phyloP scores from a whole-genome alignment of 768 basidiomycete species.

The Leccinellum albellum region DNA sequence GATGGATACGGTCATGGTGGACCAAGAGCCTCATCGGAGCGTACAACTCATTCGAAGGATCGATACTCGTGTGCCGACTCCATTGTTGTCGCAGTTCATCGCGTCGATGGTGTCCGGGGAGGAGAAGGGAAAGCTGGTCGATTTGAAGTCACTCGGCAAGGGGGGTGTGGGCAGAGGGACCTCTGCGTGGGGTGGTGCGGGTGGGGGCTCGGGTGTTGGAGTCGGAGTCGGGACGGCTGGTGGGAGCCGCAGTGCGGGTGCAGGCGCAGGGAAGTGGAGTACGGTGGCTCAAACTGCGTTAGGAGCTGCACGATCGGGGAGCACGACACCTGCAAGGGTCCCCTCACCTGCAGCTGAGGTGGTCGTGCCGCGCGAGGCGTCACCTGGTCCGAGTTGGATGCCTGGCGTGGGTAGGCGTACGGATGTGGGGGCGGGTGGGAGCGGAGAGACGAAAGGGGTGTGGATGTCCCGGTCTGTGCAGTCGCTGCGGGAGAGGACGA shows the following conservation, averaged over 20 bases:
- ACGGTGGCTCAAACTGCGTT: conserved; percentile 15
- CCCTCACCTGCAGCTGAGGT: conserved; percentile 16
- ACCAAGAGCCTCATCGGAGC: conserved; percentile 85
- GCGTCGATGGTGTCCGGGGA: conserved; percentile 31
- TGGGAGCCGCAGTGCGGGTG: neutral
- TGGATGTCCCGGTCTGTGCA: conserved; percentile 23
- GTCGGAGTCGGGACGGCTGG: neutral
- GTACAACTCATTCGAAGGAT: conserved; percentile 79
- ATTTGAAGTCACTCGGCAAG: conserved; percentile 39
- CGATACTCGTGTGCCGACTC: conserved; percentile 75
- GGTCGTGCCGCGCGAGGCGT: conserved; percentile 3
- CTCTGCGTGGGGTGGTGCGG: neutral
- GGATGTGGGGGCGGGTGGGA: neutral
- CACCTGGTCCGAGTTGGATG: conserved; percentile 7
- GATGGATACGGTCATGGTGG: conserved; percentile 82
- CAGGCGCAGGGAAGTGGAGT: conserved; percentile 14
- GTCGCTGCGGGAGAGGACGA: conserved; percentile 11
- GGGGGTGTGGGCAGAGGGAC: neutral
- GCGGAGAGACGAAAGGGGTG: neutral
- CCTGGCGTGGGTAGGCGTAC: neutral
- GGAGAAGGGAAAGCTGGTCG: conserved; percentile 58
- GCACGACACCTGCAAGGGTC: conserved; percentile 11
- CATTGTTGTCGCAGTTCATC: conserved; percentile 54
- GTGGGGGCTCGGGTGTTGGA: neutral
- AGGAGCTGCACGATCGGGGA: conserved; percentile 2